These are phyloP conservation scores for Balakata baccata DNA, from an alignment of 345 rosid genomes.

Conservation along the genomic window DNA sequence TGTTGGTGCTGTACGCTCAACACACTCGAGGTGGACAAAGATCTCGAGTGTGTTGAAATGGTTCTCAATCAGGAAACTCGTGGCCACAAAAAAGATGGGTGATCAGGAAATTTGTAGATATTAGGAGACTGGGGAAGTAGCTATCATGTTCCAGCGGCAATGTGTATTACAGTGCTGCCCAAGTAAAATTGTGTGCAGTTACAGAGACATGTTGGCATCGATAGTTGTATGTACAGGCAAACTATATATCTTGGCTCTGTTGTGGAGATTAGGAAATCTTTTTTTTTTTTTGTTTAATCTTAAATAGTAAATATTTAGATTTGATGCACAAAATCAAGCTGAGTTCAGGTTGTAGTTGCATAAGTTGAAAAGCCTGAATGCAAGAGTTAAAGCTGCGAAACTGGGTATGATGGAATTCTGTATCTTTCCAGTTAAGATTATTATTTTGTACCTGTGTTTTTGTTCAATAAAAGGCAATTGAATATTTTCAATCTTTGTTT, in stretches of 20 bases:
- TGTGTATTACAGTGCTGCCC: constrained; percentile 15
- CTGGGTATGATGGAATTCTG: constrained; percentile 9
- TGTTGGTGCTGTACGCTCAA: constrained; percentile 50
- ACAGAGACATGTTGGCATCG: constrained; percentile 11
- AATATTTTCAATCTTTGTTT: not conserved
- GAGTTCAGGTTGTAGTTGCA: constrained; percentile 10
- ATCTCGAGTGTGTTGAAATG: constrained; percentile 74
- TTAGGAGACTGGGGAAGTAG: constrained; percentile 10
- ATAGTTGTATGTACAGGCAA: constrained; percentile 4
- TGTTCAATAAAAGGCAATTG: constrained; percentile 12
- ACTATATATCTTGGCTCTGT: constrained; percentile 11
- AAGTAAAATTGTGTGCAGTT: constrained; percentile 24
- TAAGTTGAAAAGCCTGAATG: constrained; percentile 15
- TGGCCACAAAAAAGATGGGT: constrained; percentile 37
- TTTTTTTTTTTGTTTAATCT: not conserved
- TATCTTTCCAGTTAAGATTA: constrained; percentile 4
- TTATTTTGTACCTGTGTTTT: constrained; percentile 5
- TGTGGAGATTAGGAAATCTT: constrained; percentile 12
- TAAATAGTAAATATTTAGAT: constrained; percentile 21
- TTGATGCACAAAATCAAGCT: constrained; percentile 12
- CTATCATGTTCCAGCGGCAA: not conserved
- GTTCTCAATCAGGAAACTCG: constrained; percentile 59
- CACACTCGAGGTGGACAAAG: constrained; percentile 72
- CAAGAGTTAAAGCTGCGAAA: constrained; percentile 1
- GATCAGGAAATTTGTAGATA: constrained; percentile 36